Evolutionary conservation across 2,329 filamentous ascomycete genomes (phyloP).

Genomic region (Epichloe brachyelytri): DNA sequence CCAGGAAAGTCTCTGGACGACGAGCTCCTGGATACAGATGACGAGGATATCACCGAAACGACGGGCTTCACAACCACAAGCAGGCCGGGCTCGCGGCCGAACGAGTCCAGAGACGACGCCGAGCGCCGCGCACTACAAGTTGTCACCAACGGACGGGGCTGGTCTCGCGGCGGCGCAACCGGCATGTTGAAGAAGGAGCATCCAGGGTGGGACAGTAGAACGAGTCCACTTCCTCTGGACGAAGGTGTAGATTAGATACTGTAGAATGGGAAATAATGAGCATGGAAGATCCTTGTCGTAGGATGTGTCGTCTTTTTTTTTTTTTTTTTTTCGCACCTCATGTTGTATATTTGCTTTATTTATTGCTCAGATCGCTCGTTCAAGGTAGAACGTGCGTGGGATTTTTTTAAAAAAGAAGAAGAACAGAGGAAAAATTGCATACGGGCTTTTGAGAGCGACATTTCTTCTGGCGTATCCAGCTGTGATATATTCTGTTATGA

Average conservation of each 20-base stretch:
- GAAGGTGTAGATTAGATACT: conserved; percentile 21
- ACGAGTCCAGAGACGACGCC: conserved; percentile 18
- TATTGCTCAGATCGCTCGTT: too few relatives aligned
- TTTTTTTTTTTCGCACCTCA: neutral
- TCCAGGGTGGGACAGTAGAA: conserved; percentile 8
- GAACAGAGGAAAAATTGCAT: too few relatives aligned
- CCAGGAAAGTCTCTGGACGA: conserved; percentile 29
- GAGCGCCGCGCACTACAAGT: conserved; percentile 34
- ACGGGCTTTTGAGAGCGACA: too few relatives aligned
- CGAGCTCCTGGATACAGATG: conserved; percentile 28
- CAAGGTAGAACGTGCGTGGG: too few relatives aligned
- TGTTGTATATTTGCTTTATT: too few relatives aligned
- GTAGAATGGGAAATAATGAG: too few relatives aligned
- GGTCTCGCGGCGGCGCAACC: conserved; percentile 28
- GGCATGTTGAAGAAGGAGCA: conserved; percentile 27
- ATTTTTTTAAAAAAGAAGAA: too few relatives aligned
- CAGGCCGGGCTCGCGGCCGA: conserved; percentile 11
- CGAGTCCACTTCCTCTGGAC: conserved; percentile 10
- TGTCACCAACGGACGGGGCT: conserved; percentile 25
- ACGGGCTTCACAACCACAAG: neutral
- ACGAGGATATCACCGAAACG: conserved; percentile 16
- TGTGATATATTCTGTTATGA: too few relatives aligned
- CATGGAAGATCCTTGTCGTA: neutral
- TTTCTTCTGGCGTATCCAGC: too few relatives aligned
- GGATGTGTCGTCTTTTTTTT: neutral